Evolutionary conservation across 192 early-diverging fungal genomes (phyloP).

Genomic region (Thamnidium elegans): DNA sequence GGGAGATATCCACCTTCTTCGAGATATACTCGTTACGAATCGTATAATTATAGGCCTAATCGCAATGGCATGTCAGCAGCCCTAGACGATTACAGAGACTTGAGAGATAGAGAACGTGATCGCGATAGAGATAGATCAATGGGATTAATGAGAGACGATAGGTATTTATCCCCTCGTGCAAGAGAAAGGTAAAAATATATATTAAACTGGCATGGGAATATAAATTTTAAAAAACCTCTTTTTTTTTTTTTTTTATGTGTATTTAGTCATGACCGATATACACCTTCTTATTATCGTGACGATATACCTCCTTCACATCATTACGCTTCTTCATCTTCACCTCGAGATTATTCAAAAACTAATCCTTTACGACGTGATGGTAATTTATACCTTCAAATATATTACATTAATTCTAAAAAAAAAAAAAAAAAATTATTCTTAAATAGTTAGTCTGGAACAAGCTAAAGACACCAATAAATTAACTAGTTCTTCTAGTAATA

Average conservation of each 20-base stretch:
- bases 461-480: constrained; percentile 1
- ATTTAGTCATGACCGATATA: constrained; percentile 30
- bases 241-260: background rate
- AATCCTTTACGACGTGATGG: constrained; percentile 29
- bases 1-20: constrained; percentile 28
- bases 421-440: background rate
- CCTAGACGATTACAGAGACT: constrained; percentile 34
- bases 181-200: constrained; percentile 27
- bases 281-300: constrained; percentile 32
- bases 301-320: constrained; percentile 29
- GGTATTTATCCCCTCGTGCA: constrained; percentile 17
- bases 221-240: background rate
- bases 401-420: background rate
- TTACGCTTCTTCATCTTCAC: constrained; percentile 10
- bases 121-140: constrained; percentile 28
- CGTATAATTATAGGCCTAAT: constrained; percentile 24
- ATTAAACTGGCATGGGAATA: background rate
- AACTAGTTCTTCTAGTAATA: background rate
- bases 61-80: constrained; percentile 26
- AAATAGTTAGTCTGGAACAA: constrained; percentile 18
- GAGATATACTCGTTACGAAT: constrained; percentile 34
- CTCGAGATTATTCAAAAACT: constrained; percentile 20
- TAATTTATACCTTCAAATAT: constrained; percentile 10
- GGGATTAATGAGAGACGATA: constrained; percentile 27
- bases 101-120: constrained; percentile 33